These are phyloP conservation scores for Annulohypoxylon truncatum DNA, from an alignment of 2,329 filamentous ascomycete genomes.

Conservation along the genomic window DNA sequence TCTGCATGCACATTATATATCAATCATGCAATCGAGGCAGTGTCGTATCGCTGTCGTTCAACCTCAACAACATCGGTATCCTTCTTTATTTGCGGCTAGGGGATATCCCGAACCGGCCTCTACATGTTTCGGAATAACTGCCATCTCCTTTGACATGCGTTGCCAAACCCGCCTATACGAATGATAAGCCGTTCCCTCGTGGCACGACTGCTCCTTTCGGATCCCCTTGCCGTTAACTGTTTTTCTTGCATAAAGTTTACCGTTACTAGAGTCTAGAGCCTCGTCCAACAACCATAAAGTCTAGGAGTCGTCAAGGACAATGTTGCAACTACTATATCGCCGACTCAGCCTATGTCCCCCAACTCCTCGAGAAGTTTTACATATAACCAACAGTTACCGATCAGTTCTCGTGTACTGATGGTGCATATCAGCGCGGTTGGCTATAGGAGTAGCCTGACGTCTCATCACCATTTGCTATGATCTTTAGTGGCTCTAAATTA, in stretches of 20 bases:
- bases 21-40: conserved; percentile 11
- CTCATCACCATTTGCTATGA: background rate
- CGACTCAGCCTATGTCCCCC: background rate
- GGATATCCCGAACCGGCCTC: conserved; percentile 4
- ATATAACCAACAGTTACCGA: background rate
- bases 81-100: conserved; percentile 31
- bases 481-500: background rate
- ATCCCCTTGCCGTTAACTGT: background rate
- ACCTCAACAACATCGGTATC: conserved; percentile 21
- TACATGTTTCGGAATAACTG: conserved; percentile 35
- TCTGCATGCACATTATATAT: background rate
- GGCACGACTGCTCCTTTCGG: conserved; percentile 10
- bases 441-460: background rate
- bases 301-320: background rate
- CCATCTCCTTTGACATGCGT: conserved; percentile 10
- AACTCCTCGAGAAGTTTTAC: background rate
- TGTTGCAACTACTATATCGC: background rate
- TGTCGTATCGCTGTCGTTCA: conserved; percentile 29
- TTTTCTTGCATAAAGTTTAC: conserved; percentile 10
- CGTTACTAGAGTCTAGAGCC: background rate
- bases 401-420: background rate
- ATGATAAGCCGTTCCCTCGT: conserved; percentile 1
- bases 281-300: background rate
- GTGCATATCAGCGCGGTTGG: background rate
- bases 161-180: background rate